Conservation (phyloP, 371 early-diverging fungal genomes). For the Mortierella sp. region DNA sequence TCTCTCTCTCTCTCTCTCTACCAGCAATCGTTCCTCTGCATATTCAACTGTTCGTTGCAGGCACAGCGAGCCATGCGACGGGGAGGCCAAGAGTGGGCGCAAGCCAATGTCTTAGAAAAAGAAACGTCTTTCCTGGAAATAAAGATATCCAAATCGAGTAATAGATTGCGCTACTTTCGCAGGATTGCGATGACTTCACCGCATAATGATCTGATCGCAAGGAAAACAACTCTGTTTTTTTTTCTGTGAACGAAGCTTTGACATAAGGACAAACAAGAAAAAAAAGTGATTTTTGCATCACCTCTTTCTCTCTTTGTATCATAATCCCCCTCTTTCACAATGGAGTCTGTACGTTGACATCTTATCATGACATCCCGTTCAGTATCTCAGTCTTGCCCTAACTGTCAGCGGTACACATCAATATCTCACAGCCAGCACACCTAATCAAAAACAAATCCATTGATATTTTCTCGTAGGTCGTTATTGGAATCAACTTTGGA, state of each 20-base stretch:
- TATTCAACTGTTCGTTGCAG: too few relatives aligned
- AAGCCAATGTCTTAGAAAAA: too few relatives aligned
- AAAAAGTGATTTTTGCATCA: slow-evolving; percentile 10
- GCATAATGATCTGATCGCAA: background rate
- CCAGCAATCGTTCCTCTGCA: too few relatives aligned
- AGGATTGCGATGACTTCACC: too few relatives aligned
- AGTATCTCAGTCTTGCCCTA: background rate
- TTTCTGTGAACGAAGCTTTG: background rate
- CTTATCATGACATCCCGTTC: background rate
- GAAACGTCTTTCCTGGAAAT: too few relatives aligned
- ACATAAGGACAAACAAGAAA: background rate
- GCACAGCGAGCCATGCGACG: too few relatives aligned
- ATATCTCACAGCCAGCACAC: background rate
- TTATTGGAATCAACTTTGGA: slow-evolving; percentile 93
- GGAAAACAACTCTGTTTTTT: slow-evolving; percentile 10
- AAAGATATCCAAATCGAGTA: too few relatives aligned
- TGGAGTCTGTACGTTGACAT: slow-evolving; percentile 44
- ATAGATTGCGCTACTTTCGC: too few relatives aligned
- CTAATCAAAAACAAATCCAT: background rate
- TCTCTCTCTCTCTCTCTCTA: background rate
- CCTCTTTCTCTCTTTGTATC: slow-evolving; percentile 28
- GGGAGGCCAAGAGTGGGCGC: too few relatives aligned
- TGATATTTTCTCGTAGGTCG: slow-evolving; percentile 34
- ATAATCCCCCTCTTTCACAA: slow-evolving; percentile 29
- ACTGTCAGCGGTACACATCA: background rate